A percentile compares a stretch with the other conserved stretches of the same genome.
These are phyloP conservation scores for Vigna hirtella DNA, from an alignment of 306 rosid species.

Conservation along the genomic window DNA sequence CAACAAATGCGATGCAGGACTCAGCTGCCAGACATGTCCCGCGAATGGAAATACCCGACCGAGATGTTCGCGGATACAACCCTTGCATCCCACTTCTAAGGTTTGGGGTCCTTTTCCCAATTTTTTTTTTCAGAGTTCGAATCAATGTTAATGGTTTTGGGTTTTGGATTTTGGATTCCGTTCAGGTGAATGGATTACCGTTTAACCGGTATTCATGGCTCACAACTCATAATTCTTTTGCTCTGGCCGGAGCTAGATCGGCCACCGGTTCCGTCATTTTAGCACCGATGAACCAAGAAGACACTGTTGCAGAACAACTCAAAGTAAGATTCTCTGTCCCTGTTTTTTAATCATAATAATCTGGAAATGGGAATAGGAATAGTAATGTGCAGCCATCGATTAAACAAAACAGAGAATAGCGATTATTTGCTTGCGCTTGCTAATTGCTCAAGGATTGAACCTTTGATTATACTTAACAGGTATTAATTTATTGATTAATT, in stretches of 20 bases:
- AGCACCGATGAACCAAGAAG: slow-evolving; percentile 85
- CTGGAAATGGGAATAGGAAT: background rate
- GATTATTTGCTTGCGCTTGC: no score
- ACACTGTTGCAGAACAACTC: slow-evolving; percentile 75
- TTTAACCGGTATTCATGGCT: slow-evolving; percentile 90
- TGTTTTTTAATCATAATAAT: slow-evolving; percentile 6
- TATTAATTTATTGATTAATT: background rate
- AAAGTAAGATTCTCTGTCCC: slow-evolving; percentile 53
- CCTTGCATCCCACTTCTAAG: slow-evolving; percentile 65
- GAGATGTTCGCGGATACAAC: slow-evolving; percentile 82
- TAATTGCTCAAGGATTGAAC: background rate
- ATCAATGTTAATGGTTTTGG: background rate
- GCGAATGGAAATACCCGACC: slow-evolving; percentile 90
- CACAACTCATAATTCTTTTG: slow-evolving; percentile 90
- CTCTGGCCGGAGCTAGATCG: slow-evolving; percentile 70
- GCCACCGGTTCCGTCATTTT: slow-evolving; percentile 63
- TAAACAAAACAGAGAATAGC: background rate
- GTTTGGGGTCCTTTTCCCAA: slow-evolving; percentile 45
- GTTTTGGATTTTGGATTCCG: background rate
- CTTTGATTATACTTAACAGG: background rate
- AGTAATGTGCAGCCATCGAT: background rate
- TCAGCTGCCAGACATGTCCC: slow-evolving; percentile 72
- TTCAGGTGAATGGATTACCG: slow-evolving; percentile 76
- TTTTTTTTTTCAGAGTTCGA: background rate
- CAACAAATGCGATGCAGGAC: slow-evolving; percentile 70